These are phyloP conservation scores for Sporothrix phasma DNA, from an alignment of 2,329 filamentous ascomycete species.

Conservation along the genomic window DNA sequence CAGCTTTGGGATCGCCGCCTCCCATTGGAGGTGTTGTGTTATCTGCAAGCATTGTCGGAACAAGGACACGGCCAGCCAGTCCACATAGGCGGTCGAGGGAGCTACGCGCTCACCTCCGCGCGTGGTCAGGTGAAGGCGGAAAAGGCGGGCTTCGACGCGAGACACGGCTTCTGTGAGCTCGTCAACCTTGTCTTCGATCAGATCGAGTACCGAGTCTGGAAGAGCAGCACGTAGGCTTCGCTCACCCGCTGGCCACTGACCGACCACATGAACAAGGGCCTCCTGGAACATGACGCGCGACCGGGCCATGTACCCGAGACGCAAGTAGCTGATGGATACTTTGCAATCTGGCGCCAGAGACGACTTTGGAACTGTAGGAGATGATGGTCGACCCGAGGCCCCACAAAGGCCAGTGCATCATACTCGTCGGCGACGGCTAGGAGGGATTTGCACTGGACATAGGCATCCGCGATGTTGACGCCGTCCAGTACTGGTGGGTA, in stretches of 20 bases:
- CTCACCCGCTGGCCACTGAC: slow-evolving; percentile 79
- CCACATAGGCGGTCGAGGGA: slow-evolving; percentile 69
- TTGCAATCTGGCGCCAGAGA: slow-evolving; percentile 92
- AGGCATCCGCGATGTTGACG: slow-evolving; percentile 83
- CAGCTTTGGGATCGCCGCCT: slow-evolving; percentile 3
- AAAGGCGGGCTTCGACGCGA: slow-evolving; percentile 70
- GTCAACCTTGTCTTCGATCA: slow-evolving; percentile 92
- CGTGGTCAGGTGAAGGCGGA: slow-evolving; percentile 70
- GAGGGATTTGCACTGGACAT: slow-evolving; percentile 87
- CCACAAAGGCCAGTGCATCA: slow-evolving; percentile 78
- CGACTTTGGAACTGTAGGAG: slow-evolving; percentile 82
- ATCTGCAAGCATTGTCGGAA: slow-evolving; percentile 89
- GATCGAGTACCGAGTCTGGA: slow-evolving; percentile 67
- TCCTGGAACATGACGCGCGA: slow-evolving; percentile 78
- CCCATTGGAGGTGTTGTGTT: slow-evolving; percentile 66
- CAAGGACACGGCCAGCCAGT: slow-evolving; percentile 79
- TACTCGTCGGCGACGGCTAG: slow-evolving; percentile 88
- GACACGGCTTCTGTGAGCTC: slow-evolving; percentile 77
- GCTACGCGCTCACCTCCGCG: slow-evolving; percentile 72
- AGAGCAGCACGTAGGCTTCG: slow-evolving; percentile 65
- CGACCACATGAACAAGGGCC: slow-evolving; percentile 85
- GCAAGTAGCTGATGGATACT: slow-evolving; percentile 91
- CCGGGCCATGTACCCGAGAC: slow-evolving; percentile 75
- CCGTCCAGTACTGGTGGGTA: slow-evolving; percentile 72
- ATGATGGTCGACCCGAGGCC: slow-evolving; percentile 86